Base-by-base conservation (phyloP, 805 yeast genomes). In the Kluyveromyces siamensis region DNA sequence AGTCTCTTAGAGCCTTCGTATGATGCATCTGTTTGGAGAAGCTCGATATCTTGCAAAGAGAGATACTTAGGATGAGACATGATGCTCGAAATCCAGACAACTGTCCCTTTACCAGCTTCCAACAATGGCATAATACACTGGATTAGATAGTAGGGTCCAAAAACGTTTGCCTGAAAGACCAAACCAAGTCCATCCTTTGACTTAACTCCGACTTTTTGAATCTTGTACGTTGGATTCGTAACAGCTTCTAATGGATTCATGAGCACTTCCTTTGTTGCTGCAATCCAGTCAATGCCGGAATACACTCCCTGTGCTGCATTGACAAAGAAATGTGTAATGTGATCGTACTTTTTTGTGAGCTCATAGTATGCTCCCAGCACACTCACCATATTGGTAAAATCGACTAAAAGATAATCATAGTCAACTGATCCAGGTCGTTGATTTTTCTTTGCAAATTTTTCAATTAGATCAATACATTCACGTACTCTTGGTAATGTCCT, bases 91-190 rank as follows among this genome's bases (percentile, higher is more conserved):
- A 93, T 80, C 96, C 97, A 90, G 27, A 89, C 71, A 37, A 89
- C 71, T 48, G 76, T 75, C 0, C 93, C 89, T 4, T 84, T 82
- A 2, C 72, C 69, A 2, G 67, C 62, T 9, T 66, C 54, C n/a
- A 90, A 67, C 37, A 79, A 66, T 2, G 79, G 79, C 38, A 72
- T 64, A 18, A 91, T 67, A 53, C 77, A 81, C 55, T 84, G 86
- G 47, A 90, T 73, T 47, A 93, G 69, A 65, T 82, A 93, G 69
- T 86, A 90, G 2, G 98, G 98, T 0, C 96, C 96, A 68, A 93
- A 87, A n/a, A 91, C 96, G 62, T 93, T 93, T 6, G 93, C 95
- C 67, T 93, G 96, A 70, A 91, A 93, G 4, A 89, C 88, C 30
- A 85, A 69, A 1, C 98, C 97, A 72, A 91, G 57, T 0, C 79